Percentiles rank a stretch among this genome's conserved stretches.
These are phyloP conservation scores for Piloderma croceum DNA, from an alignment of 768 basidiomycete species.

Conservation along the genomic window DNA sequence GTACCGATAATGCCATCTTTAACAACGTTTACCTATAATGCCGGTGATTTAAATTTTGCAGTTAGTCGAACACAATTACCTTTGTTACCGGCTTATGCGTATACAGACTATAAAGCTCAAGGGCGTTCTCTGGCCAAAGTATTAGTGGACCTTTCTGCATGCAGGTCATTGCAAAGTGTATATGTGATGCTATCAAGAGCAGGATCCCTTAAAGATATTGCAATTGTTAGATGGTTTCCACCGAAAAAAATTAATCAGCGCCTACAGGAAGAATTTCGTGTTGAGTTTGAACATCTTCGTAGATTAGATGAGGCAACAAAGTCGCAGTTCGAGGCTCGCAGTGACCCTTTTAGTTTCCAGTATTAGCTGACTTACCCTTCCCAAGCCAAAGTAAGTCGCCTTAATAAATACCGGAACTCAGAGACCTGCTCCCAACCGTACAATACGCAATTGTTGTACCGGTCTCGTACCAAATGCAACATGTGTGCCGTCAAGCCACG, in stretches of 20 bases:
- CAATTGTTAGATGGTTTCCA: conserved; percentile 19
- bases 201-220: conserved; percentile 14
- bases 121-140: conserved; percentile 2
- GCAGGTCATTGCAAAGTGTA: conserved; percentile 12
- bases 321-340: too few relatives aligned
- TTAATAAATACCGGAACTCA: too few relatives aligned
- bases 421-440: too few relatives aligned
- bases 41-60: neutral
- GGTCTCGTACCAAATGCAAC: too few relatives aligned
- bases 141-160: conserved; percentile 20
- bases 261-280: too few relatives aligned
- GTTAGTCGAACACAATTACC: conserved; percentile 14
- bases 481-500: too few relatives aligned
- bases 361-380: too few relatives aligned
- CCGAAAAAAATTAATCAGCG: conserved; percentile 14
- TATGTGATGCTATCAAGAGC: conserved; percentile 29
- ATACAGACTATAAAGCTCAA: conserved; percentile 25
- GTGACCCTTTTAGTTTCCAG: too few relatives aligned
- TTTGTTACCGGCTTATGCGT: conserved; percentile 20
- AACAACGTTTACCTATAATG: neutral
- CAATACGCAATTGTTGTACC: too few relatives aligned
- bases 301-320: too few relatives aligned
- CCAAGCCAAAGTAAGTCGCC: too few relatives aligned
- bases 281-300: too few relatives aligned
- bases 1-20: neutral